phyloP scores from a whole-genome alignment of 1,139 yeast genomes.

The Suhomyces wounanorum region DNA sequence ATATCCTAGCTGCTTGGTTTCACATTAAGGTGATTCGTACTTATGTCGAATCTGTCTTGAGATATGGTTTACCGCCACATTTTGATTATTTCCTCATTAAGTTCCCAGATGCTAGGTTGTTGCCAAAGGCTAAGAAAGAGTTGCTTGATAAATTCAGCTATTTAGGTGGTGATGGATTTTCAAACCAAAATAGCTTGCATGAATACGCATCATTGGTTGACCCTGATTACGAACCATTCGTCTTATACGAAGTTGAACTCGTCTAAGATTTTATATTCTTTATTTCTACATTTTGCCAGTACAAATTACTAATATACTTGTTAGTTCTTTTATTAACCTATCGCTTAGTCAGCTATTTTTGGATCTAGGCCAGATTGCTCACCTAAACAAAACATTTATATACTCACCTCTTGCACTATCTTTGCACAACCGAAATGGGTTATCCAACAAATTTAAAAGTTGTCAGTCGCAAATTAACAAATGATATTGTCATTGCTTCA shows the following conservation, averaged over 20 bases:
- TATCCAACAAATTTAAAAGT: constrained; percentile 42
- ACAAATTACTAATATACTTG: not conserved
- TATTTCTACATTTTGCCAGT: constrained; percentile 10
- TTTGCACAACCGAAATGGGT: constrained; percentile 20
- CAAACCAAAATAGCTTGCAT: constrained; percentile 62
- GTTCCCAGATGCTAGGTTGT: constrained; percentile 38
- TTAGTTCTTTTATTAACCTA: not conserved
- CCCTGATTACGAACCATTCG: constrained; percentile 95
- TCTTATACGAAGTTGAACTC: constrained; percentile 60
- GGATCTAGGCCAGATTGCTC: not conserved
- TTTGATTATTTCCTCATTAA: constrained; percentile 67
- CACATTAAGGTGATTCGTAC: constrained; percentile 71
- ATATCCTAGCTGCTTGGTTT: constrained; percentile 81
- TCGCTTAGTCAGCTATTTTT: not conserved
- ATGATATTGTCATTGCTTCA: constrained; percentile 51
- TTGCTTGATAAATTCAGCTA: constrained; percentile 78
- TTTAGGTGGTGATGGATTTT: constrained; percentile 87
- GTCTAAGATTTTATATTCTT: constrained; percentile 22
- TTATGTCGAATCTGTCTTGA: constrained; percentile 68
- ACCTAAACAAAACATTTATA: not conserved
- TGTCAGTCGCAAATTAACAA: constrained; percentile 47
- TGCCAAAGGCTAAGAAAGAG: constrained; percentile 65
- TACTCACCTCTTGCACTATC: not conserved
- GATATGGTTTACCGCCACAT: constrained; percentile 96
- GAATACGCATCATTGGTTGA: constrained; percentile 93